Percentiles rank a stretch among this genome's conserved stretches.
phyloP scores from a whole-genome alignment of 805 yeast species.

The Monosporozyma yasuniensis region DNA sequence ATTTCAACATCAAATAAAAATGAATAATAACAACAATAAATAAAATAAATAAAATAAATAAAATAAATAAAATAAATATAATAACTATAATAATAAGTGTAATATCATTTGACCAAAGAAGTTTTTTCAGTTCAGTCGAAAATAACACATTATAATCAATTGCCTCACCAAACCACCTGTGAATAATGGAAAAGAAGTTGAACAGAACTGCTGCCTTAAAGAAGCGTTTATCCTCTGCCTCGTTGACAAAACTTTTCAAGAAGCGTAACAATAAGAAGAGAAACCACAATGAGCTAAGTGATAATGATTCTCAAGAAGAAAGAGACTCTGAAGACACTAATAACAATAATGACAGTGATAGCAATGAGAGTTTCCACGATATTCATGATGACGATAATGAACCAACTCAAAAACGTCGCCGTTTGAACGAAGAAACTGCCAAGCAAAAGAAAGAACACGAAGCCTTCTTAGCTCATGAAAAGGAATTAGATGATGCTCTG shows the following conservation, averaged over 20 bases:
- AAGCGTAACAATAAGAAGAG: conserved; percentile 18
- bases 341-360: conserved; percentile 3
- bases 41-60: no score
- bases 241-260: conserved; percentile 29
- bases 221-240: conserved; percentile 23
- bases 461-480: conserved; percentile 35
- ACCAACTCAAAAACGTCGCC: conserved; percentile 12
- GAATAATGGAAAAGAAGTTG: conserved; percentile 3
- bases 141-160: neutral
- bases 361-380: neutral
- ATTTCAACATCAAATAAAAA: neutral
- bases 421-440: conserved; percentile 16
- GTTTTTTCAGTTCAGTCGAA: neutral
- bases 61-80: no score
- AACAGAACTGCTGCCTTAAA: conserved; percentile 19
- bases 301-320: conserved; percentile 3
- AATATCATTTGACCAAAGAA: no score
- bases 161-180: neutral
- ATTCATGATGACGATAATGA: neutral
- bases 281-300: conserved; percentile 15
- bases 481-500: conserved; percentile 49
- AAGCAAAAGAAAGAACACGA: neutral
- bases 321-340: conserved; percentile 2
- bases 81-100: neutral
- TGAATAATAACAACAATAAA: neutral